Evolutionary conservation across 2,329 filamentous ascomycete species (phyloP), one percentile per base, ranked within the genome.

Genomic region (Pseudogymnoascus sp.): DNA sequence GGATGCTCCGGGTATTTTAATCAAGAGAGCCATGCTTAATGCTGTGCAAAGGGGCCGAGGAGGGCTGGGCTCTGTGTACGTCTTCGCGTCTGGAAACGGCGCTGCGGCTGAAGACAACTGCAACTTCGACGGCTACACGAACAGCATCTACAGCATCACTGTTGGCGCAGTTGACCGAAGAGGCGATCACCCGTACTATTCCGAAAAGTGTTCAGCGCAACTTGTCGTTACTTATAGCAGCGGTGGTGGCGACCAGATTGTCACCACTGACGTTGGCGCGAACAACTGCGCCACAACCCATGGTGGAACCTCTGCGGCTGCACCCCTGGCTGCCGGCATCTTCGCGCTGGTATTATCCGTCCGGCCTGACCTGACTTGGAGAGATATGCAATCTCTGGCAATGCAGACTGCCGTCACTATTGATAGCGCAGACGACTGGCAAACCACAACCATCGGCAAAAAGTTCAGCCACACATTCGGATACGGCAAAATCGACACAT

Each of bases 71-170:
- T 96, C 91, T 28, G 90, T 99, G 68, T 99, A 92, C 72, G 95
- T 99, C 63, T 99, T 99, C 76, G 95, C 95, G 47, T 93, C 93
- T 68, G 95, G 95, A 65, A 99, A 99, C 72, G 95, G 95, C 64
- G 96, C 93, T 9, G 80, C 82, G 3, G 85, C 80, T 67, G 93
- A 90, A 57, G 95, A 99, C 75, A 97, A 99, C 77, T 99, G 95
- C 82, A 99, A 99, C 75, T 99, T 99, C 74, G 95, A 99, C 73
- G 95, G 95, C 40, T 99, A 99, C 77, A 99, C 95, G 65, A 99
- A 99, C 79, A 97, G 93, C 74, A 99, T 99, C 70, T 99, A 97
- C 81, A 97, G 92, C 74, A 95, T 99, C 70, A 96, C 93, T 0
- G 92, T 99, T 17, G 95, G 95, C 38, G 93, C 93, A 35, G 88